Conservation (phyloP, 2,329 filamentous ascomycete genomes). For the Penicillium sp. region DNA sequence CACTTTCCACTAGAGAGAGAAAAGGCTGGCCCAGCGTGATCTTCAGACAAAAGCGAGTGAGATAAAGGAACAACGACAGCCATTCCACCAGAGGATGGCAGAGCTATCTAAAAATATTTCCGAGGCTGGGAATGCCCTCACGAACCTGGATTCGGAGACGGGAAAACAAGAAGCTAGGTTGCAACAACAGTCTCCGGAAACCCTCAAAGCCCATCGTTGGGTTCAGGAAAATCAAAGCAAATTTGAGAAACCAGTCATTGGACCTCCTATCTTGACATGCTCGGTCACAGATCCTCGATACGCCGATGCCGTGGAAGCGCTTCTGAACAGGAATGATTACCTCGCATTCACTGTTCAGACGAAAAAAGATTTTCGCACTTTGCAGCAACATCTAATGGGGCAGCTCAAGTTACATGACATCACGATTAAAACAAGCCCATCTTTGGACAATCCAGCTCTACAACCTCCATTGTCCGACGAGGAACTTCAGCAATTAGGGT, state of each 20-base stretch:
- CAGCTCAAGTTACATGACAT: slow-evolving; percentile 63
- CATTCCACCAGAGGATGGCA: slow-evolving; percentile 29
- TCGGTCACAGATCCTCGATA: slow-evolving; percentile 68
- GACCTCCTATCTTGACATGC: slow-evolving; percentile 74
- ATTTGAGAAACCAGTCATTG: slow-evolving; percentile 72
- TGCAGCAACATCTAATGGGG: slow-evolving; percentile 61
- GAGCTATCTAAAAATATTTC: slow-evolving; percentile 35
- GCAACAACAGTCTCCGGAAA: slow-evolving; percentile 54
- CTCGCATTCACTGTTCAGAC: slow-evolving; percentile 69
- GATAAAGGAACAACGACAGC: slow-evolving; percentile 34
- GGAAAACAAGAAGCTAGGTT: slow-evolving; percentile 69
- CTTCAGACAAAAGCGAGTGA: slow-evolving; percentile 36
- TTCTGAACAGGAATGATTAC: slow-evolving; percentile 50
- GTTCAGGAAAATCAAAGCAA: slow-evolving; percentile 61
- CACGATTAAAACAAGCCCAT: slow-evolving; percentile 60
- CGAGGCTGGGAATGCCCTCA: slow-evolving; percentile 46
- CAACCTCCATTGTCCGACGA: slow-evolving; percentile 49
- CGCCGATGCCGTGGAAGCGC: slow-evolving; percentile 54
- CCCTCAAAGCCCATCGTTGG: slow-evolving; percentile 72
- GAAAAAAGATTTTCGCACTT: slow-evolving; percentile 64
- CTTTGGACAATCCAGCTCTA: slow-evolving; percentile 49
- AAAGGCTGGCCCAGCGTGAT: slow-evolving; percentile 40
- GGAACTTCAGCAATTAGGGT: slow-evolving; percentile 54
- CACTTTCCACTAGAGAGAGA: slow-evolving; percentile 46
- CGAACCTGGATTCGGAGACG: slow-evolving; percentile 63